These are phyloP conservation scores for Epichloe bromicola DNA, from an alignment of 2,329 filamentous ascomycete species.

Conservation along the genomic window DNA sequence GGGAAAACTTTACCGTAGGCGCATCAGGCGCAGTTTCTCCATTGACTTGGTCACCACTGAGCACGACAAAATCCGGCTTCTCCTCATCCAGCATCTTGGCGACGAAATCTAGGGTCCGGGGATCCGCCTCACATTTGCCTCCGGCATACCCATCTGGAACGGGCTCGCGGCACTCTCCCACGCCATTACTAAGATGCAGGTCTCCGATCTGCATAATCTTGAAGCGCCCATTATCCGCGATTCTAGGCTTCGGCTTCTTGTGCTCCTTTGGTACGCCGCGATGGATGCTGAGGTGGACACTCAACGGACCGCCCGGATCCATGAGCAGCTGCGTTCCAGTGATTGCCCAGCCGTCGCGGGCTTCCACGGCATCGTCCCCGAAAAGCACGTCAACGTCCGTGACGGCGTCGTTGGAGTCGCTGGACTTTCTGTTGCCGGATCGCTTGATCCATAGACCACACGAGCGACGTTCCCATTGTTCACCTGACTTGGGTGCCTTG, in stretches of 20 bases:
- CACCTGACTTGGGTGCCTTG: slow-evolving; percentile 25
- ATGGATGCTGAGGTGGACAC: slow-evolving; percentile 65
- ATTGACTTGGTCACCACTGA: slow-evolving; percentile 92
- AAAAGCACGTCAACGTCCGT: slow-evolving; percentile 80
- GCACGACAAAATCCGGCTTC: slow-evolving; percentile 80
- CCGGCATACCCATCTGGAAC: slow-evolving; percentile 59
- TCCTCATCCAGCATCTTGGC: slow-evolving; percentile 76
- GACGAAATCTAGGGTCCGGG: slow-evolving; percentile 82
- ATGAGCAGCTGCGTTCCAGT: slow-evolving; percentile 62
- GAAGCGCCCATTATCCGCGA: slow-evolving; percentile 82
- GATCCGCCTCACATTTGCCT: slow-evolving; percentile 79
- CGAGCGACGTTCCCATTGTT: slow-evolving; percentile 65
- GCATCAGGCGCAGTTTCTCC: slow-evolving; percentile 85
- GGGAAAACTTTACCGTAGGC: slow-evolving; percentile 49
- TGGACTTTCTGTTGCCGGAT: slow-evolving; percentile 56
- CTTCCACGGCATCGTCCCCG: slow-evolving; percentile 83
- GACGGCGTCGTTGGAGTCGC: slow-evolving; percentile 60
- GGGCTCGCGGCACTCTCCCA: slow-evolving; percentile 76
- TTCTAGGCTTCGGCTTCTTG: slow-evolving; percentile 60
- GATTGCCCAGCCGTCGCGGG: slow-evolving; percentile 72
- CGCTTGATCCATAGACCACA: slow-evolving; percentile 74
- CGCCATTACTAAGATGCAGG: slow-evolving; percentile 81
- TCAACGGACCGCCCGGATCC: slow-evolving; percentile 46
- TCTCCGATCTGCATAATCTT: slow-evolving; percentile 97
- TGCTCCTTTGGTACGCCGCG: slow-evolving; percentile 52